Conservation (phyloP, 257 asterid species). For the Solanum pennellii region DNA sequence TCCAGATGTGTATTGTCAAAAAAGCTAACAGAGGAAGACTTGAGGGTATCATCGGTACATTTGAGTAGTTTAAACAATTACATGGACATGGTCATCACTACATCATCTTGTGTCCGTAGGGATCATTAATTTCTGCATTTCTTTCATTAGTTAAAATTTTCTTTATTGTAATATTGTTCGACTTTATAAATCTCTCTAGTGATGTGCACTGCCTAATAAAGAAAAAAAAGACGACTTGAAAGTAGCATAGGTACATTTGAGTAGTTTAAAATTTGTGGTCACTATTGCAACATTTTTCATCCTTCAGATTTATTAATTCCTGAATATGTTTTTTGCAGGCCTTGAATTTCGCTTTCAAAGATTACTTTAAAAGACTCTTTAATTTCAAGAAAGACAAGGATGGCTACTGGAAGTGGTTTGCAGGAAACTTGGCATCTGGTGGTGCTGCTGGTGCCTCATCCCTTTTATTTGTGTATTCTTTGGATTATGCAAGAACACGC, state of each 20-base stretch:
- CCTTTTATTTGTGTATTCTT: slow-evolving; percentile 48
- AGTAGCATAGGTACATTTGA: not conserved
- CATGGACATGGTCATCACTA: not conserved
- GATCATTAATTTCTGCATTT: not conserved
- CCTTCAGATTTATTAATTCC: not conserved
- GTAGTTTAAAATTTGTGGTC: not conserved
- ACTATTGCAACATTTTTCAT: not conserved
- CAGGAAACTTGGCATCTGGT: slow-evolving; percentile 67
- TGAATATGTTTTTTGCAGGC: slow-evolving; percentile 38
- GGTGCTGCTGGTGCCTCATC: slow-evolving; percentile 77
- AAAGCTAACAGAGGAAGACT: not conserved
- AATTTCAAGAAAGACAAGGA: slow-evolving; percentile 61
- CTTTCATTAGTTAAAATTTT: not conserved
- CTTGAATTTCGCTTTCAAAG: slow-evolving; percentile 72
- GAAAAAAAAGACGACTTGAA: not conserved
- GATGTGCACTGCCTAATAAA: not conserved
- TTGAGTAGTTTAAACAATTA: not conserved
- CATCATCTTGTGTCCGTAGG: not conserved
- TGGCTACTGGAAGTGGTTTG: slow-evolving; percentile 81
- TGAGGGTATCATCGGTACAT: not conserved
- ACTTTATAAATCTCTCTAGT: not conserved
- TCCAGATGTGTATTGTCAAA: not conserved
- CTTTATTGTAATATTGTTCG: not conserved
- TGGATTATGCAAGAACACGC: slow-evolving; percentile 71
- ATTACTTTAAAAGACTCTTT: slow-evolving; percentile 60